These are phyloP conservation scores for Sanghuangporus baumii DNA, from an alignment of 1,284 basidiomycete species.

Conservation along the genomic window DNA sequence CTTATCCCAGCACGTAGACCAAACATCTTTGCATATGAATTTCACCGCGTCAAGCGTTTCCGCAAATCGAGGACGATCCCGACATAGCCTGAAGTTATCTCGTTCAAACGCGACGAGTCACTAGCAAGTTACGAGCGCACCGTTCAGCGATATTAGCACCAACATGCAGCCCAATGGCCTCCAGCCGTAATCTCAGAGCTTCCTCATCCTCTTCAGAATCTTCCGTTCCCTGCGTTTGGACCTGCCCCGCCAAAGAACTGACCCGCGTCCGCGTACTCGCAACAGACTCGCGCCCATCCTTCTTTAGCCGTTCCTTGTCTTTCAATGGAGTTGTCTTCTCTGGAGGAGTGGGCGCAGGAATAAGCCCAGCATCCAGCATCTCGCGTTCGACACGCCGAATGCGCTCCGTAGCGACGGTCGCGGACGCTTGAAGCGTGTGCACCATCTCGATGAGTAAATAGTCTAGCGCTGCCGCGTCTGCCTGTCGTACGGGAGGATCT, in stretches of 20 bases:
- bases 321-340: slow-evolving; percentile 35
- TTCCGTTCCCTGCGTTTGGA: slow-evolving; percentile 20
- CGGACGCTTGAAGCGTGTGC: slow-evolving; percentile 63
- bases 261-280: slow-evolving; percentile 39
- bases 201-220: slow-evolving; percentile 66
- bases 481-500: slow-evolving; percentile 50
- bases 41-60: slow-evolving; percentile 91
- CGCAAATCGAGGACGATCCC: slow-evolving; percentile 67
- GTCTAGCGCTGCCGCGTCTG: slow-evolving; percentile 77
- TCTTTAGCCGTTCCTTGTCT: slow-evolving; percentile 37
- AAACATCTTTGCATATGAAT: slow-evolving; percentile 95
- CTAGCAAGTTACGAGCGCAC: slow-evolving; percentile 37
- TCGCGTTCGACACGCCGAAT: slow-evolving; percentile 63
- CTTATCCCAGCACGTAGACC: slow-evolving; percentile 84
- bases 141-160: slow-evolving; percentile 83
- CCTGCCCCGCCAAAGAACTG: slow-evolving; percentile 19
- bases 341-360: slow-evolving; percentile 41
- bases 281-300: slow-evolving; percentile 49
- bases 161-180: slow-evolving; percentile 82
- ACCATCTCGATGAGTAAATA: slow-evolving; percentile 83
- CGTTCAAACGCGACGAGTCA: background rate
- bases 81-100: slow-evolving; percentile 53
- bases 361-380: slow-evolving; percentile 68
- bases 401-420: slow-evolving; percentile 61
- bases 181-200: slow-evolving; percentile 62